A percentile compares a stretch with the other conserved stretches of the same genome.
Evolutionary conservation across 768 basidiomycete genomes (phyloP).

Genomic region (Leccinum subtestaceum): DNA sequence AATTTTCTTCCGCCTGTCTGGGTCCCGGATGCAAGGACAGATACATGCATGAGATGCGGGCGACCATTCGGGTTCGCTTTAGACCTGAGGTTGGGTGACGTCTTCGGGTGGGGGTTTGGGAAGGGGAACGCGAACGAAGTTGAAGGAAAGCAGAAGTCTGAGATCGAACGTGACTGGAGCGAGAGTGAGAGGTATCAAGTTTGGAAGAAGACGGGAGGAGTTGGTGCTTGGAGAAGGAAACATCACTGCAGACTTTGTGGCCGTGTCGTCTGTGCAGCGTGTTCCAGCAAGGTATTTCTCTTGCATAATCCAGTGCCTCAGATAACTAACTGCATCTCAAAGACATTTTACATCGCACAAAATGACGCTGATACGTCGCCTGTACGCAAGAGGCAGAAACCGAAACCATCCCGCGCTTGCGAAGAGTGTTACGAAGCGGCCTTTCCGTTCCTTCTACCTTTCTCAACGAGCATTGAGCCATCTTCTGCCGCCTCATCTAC

Average conservation of each 20-base stretch:
- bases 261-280: constrained; percentile 78
- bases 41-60: constrained; percentile 82
- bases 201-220: constrained; percentile 11
- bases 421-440: constrained; percentile 84
- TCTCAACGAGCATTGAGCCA: not conserved
- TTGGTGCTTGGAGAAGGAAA: constrained; percentile 50
- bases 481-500: constrained; percentile 6
- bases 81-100: constrained; percentile 24
- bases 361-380: constrained; percentile 36
- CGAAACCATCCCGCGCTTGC: constrained; percentile 76
- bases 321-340: constrained; percentile 1
- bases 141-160: constrained; percentile 15
- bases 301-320: not conserved
- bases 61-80: constrained; percentile 58
- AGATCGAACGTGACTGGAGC: constrained; percentile 5
- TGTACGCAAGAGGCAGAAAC: constrained; percentile 40
- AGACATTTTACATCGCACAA: constrained; percentile 80
- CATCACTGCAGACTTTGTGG: constrained; percentile 90
- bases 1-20: constrained; percentile 89
- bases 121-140: constrained; percentile 38
- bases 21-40: constrained; percentile 86
- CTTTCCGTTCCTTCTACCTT: constrained; percentile 52
- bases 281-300: constrained; percentile 67
- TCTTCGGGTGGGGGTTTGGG: constrained; percentile 28
- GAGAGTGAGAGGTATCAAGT: constrained; percentile 7